These are phyloP conservation scores for Trametes villosa DNA, from an alignment of 768 basidiomycete genomes.

Conservation along the genomic window DNA sequence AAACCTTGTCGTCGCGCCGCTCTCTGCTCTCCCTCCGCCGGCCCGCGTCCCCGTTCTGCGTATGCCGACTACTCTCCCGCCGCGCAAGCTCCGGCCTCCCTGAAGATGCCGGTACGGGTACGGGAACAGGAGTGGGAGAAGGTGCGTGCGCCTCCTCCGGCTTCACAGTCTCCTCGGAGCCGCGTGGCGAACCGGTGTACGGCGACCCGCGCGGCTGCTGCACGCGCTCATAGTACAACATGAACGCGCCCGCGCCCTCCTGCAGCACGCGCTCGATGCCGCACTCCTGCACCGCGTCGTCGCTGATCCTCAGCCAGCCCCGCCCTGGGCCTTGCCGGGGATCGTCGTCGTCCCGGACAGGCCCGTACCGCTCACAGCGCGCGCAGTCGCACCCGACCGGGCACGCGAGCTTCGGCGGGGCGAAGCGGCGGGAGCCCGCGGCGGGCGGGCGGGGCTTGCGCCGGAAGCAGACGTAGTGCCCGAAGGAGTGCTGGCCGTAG, in stretches of 20 bases:
- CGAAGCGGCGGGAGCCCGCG: slow-evolving; percentile 43
- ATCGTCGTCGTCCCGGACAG: slow-evolving; percentile 58
- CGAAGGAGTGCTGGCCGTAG: slow-evolving; percentile 90
- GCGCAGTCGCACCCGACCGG: slow-evolving; percentile 53
- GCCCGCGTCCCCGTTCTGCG: slow-evolving; percentile 46
- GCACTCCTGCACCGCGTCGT: slow-evolving; percentile 78
- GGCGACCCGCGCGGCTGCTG: slow-evolving; percentile 28
- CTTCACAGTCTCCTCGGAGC: slow-evolving; percentile 70
- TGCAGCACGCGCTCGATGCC: slow-evolving; percentile 74
- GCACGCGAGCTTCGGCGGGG: slow-evolving; percentile 44
- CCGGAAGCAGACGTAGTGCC: slow-evolving; percentile 93
- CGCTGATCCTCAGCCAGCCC: slow-evolving; percentile 90
- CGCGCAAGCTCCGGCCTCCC: slow-evolving; percentile 1
- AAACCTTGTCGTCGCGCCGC: slow-evolving; percentile 18
- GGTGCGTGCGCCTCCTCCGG: slow-evolving; percentile 40
- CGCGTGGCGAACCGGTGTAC: slow-evolving; percentile 40
- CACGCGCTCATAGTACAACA: slow-evolving; percentile 92
- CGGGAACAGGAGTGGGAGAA: background rate
- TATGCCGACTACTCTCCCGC: slow-evolving; percentile 15
- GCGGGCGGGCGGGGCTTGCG: slow-evolving; percentile 68
- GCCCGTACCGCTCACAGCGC: slow-evolving; percentile 50
- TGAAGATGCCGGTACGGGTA: too few species aligned
- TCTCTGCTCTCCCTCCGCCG: slow-evolving; percentile 41
- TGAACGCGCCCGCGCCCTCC: slow-evolving; percentile 81
- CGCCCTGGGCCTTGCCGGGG: slow-evolving; percentile 47